Evolutionary conservation across 805 yeast species (phyloP).

Genomic region (Pichia exigua): DNA sequence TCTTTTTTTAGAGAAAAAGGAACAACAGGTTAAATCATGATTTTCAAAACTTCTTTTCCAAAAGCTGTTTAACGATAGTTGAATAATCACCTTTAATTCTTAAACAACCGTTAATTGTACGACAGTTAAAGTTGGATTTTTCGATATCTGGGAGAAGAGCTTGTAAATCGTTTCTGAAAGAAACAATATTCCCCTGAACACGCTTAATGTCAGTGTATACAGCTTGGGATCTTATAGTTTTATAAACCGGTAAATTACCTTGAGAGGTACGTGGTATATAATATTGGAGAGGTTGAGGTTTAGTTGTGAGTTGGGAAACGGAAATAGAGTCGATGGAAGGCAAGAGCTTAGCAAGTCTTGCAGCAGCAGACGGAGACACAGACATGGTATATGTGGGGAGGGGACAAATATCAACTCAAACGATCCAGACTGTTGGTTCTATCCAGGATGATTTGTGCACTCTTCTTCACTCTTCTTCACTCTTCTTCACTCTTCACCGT

Average conservation of each 20-base stretch:
- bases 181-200: slow-evolving; percentile 58
- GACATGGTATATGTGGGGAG: neutral
- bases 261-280: slow-evolving; percentile 41
- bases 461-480: too few species aligned
- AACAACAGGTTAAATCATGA: too few species aligned
- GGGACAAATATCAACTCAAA: too few species aligned
- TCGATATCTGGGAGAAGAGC: slow-evolving; percentile 40
- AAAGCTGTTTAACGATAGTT: slow-evolving; percentile 28
- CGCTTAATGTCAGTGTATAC: slow-evolving; percentile 68
- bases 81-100: slow-evolving; percentile 42
- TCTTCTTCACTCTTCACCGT: too few species aligned
- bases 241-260: slow-evolving; percentile 79
- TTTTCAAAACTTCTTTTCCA: slow-evolving; percentile 25
- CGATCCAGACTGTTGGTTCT: too few species aligned
- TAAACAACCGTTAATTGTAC: slow-evolving; percentile 45
- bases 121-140: slow-evolving; percentile 36
- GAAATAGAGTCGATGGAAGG: slow-evolving; percentile 22
- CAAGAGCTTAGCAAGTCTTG: slow-evolving; percentile 16
- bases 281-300: slow-evolving; percentile 35
- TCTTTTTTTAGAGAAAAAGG: too few species aligned
- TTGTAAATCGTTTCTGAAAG: slow-evolving; percentile 60
- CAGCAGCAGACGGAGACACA: slow-evolving; percentile 2
- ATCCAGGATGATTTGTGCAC: too few species aligned
- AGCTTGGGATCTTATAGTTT: slow-evolving; percentile 53
- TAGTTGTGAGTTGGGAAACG: slow-evolving; percentile 18